phyloP scores from a whole-genome alignment of 2,329 filamentous ascomycete genomes.

The Septoria linicola region DNA sequence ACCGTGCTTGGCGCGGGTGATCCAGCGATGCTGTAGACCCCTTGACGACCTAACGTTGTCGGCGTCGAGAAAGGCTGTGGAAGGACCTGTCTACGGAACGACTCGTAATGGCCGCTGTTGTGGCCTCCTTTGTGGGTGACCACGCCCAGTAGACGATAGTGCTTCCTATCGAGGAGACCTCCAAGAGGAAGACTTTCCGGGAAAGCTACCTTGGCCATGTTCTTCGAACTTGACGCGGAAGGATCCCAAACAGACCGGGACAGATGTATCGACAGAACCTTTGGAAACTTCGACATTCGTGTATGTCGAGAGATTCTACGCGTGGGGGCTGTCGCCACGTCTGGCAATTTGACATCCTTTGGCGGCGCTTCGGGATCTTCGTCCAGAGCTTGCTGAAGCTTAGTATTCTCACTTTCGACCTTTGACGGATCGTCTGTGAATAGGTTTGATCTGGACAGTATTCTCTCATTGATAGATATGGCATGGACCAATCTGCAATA shows the following conservation, averaged over 20 bases:
- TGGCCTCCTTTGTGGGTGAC: slow-evolving; percentile 96
- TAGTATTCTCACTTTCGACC: slow-evolving; percentile 60
- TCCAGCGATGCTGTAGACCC: slow-evolving; percentile 64
- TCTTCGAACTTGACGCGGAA: slow-evolving; percentile 74
- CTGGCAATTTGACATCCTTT: slow-evolving; percentile 70
- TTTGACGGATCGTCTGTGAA: slow-evolving; percentile 47
- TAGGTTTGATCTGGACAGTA: slow-evolving; percentile 54
- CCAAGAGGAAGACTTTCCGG: slow-evolving; percentile 83
- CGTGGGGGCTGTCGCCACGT: slow-evolving; percentile 71
- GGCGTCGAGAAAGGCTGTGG: slow-evolving; percentile 79
- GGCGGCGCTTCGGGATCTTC: slow-evolving; percentile 77
- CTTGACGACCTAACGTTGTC: slow-evolving; percentile 72
- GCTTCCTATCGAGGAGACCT: slow-evolving; percentile 71
- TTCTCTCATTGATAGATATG: slow-evolving; percentile 60
- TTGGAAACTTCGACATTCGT: slow-evolving; percentile 82
- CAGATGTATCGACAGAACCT: slow-evolving; percentile 85
- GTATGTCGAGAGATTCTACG: slow-evolving; percentile 84
- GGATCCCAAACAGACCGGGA: slow-evolving; percentile 89
- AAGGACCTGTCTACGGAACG: slow-evolving; percentile 82
- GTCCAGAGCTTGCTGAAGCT: slow-evolving; percentile 68
- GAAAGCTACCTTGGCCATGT: slow-evolving; percentile 89
- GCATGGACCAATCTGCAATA: slow-evolving; percentile 85
- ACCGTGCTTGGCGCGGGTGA: slow-evolving; percentile 36
- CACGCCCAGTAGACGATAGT: slow-evolving; percentile 80
- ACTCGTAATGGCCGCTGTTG: slow-evolving; percentile 95